Base-by-base conservation (phyloP, 345 rosid genomes). In the Salix viminalis region DNA sequence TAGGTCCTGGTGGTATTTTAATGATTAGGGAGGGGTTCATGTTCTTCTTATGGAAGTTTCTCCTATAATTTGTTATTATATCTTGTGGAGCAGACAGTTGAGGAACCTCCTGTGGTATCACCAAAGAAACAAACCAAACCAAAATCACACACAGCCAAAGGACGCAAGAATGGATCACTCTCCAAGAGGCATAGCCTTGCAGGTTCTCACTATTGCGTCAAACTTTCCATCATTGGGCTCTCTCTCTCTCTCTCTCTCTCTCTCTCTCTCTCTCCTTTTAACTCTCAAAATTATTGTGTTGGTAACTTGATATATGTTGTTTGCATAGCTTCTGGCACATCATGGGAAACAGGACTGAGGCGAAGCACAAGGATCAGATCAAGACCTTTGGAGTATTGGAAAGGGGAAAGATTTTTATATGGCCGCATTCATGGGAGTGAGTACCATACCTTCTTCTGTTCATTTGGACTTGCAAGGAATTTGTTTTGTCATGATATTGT, bases 371-470 rank as follows among this genome's bases (percentile, higher is more conserved):
- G 99, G 84, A 90, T 93, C 65, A 90, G 73, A 70, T 90, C 99
- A 50, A 90, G 96, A 85, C 98, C 98, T 76, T 87, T 96, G 70
- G 96, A 92, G 83, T 92, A 80, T 77, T 96, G 99, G 99, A 96
- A 80, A 83, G 99, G 98, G n/a, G 99, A 96, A 82, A 85, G 92
- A 76, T 93, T 93, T 80, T 77, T 96, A 68, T 93, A 86, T 69
- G 99, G 98, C 14, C 98, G 99, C 23, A 74, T 96, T 77, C 96
- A 93, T 85, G 66, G 82, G 67, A 92, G 99, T 96, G 83, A 90
- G 98, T 81, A 54, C 50, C 64, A 97, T 82, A 54, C 64, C 60
- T 72, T 75, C 77, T n/a, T 41, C 37, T 50, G 2, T n/a, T 48
- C 15, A 30, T 60, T 69, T 23, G 1, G 30, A 12, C 37, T 7